Base-by-base conservation (phyloP, 371 early-diverging fungal genomes). In the Mortierella sp. region DNA sequence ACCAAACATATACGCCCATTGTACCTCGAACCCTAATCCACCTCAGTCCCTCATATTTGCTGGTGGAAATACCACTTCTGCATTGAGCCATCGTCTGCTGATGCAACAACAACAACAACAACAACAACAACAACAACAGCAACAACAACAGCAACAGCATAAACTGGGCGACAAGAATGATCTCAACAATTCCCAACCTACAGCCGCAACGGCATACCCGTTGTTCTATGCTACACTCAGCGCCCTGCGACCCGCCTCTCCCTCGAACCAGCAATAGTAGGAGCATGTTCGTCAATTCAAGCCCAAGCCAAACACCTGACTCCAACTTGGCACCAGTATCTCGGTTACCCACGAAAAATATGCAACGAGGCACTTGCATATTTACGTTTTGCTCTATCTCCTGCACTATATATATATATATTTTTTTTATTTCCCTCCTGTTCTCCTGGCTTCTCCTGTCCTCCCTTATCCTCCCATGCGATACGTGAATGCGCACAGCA, bases 1-100 rank as follows among this genome's bases (percentile, higher is more conserved):
- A 70, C 80, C 80, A 67, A 79, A 79, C 52, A 68, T 79, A 50
- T 79, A 79, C 32, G 80, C 74, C 8, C 80, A 79, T 11, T 79
- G 80, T 52, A 68, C 80, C 36, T 65, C 80, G 58, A 79, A 79
- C 38, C 80, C 80, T 13, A 74, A 79, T 55, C 80, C 74, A 28
- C 74, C 74, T 19, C 65, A 65, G 7, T 67, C 74, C 8, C 67
- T 70, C 50, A 65, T 77, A 59, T 67, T 74, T 50, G 47, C 65
- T 21, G 55, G 63, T 13, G 67, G 67, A 1, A 76, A 64, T 24
- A 59, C 53, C 4, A 58, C 69, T 66, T 74, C 74, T 19, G 74
- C 74, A 24, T 68, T 71, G 40, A 74, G 70, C 45, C 79, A 79
- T 63, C 74, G 70, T 32, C 59, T 78, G 9, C 43, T 62, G 58